Evolutionary conservation across 2,329 filamentous ascomycete genomes (phyloP).

Genomic region (Diplodia intermedia): DNA sequence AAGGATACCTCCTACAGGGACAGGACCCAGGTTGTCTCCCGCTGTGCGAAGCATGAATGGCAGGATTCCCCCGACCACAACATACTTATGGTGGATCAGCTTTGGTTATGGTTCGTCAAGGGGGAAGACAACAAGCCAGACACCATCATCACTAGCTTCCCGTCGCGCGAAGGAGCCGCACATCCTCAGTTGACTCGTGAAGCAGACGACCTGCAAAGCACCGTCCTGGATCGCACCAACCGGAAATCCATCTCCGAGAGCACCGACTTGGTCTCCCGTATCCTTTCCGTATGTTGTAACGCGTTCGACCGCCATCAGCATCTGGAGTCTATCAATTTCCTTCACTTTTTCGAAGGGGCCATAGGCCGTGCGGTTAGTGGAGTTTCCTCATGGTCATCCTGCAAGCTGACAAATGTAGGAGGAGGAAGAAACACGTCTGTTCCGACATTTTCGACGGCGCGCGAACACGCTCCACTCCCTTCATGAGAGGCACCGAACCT

Average conservation of each 20-base stretch:
- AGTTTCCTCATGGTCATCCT: slow-evolving; percentile 41
- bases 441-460: slow-evolving; percentile 50
- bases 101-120: slow-evolving; percentile 70
- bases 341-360: slow-evolving; percentile 71
- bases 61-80: slow-evolving; percentile 55
- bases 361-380: slow-evolving; percentile 55
- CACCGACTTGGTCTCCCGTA: slow-evolving; percentile 33
- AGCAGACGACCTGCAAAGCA: slow-evolving; percentile 31
- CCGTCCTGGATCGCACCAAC: slow-evolving; percentile 25
- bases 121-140: slow-evolving; percentile 3
- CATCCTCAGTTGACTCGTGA: slow-evolving; percentile 1
- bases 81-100: slow-evolving; percentile 72
- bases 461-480: slow-evolving; percentile 3
- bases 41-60: slow-evolving; percentile 11
- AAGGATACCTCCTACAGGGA: slow-evolving; percentile 28
- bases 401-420: not conserved
- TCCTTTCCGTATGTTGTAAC: slow-evolving; percentile 53
- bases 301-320: slow-evolving; percentile 65
- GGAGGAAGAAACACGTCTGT: slow-evolving; percentile 61
- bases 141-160: slow-evolving; percentile 20
- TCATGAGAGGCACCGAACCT: slow-evolving; percentile 4
- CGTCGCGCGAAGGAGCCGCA: slow-evolving; percentile 20
- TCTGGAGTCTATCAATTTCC: slow-evolving; percentile 45
- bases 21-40: slow-evolving; percentile 28
- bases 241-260: slow-evolving; percentile 20